Evolutionary conservation across 2,329 filamentous ascomycete species (phyloP), one percentile per base, ranked within the genome.

Genomic region (Penicillium sp.): DNA sequence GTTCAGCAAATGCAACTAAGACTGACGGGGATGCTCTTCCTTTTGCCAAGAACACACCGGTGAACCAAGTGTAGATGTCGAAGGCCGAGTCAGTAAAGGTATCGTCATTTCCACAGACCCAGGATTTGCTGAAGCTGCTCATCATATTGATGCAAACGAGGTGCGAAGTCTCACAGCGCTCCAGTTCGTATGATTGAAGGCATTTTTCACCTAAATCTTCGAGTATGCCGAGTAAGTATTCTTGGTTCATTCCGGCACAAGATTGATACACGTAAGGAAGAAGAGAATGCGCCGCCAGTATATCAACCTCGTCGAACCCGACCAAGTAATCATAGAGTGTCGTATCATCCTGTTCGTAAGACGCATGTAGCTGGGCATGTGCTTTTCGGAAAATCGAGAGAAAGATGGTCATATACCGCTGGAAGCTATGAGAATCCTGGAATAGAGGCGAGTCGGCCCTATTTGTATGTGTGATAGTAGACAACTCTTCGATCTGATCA

Each of bases 31-130:
- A 96, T 52, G 92, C 84, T 44, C 90, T 84, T 49, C 88, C 88
- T 49, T 86, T 89, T 6, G 85, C 83, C 29, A 97, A 78, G 31
- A 88, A 86, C 19, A 83, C 83, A 58, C 86, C 86, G 51, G 93
- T 84, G 66, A 95, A 90, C 80, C 92, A 92, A 49, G 85, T 79
- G 75, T 98, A 98, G 21, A 97, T 79, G 63, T 96, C 90, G 21
- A 88, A 85, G 3, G 90, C 91, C 46, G 85, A 83, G 3, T 86
- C 84, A n/a, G 84, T 84, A 3, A 97, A 80, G 1, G 87, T 81
- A 38, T 85, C 83, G 23, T 82, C 80, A 46, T 85, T 74, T 2
- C 75, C 82, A 23, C 86, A 82, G 17, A 80, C 80, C 91, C 91
- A 95, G 45, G 86, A 79, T 13, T 79, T 75, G 45, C 87, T 84